A percentile compares a stretch with the other conserved stretches of the same genome.
Conservation (phyloP, 768 basidiomycete species). For the Gymnopilus junonius region DNA sequence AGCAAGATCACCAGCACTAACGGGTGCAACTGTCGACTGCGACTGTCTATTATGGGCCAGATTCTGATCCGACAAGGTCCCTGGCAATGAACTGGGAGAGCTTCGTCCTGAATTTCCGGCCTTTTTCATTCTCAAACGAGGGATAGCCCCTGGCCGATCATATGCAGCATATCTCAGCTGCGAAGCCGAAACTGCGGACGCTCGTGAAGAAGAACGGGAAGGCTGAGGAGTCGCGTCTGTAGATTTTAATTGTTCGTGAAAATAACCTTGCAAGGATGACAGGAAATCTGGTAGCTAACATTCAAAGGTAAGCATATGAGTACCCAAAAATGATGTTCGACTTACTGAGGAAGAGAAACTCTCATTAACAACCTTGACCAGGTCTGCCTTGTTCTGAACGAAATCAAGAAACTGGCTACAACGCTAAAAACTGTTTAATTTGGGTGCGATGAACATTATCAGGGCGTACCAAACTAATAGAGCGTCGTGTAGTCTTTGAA, state of each 20-base stretch:
- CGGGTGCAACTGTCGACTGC: conserved; percentile 6
- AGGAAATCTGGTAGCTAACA: conserved; percentile 76
- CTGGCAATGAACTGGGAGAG: conserved; percentile 38
- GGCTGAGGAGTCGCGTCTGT: conserved; percentile 18
- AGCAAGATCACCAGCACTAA: conserved; percentile 51
- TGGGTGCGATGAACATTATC: background rate
- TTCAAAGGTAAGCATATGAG: background rate
- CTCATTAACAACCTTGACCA: conserved; percentile 51
- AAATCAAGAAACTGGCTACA: conserved; percentile 70
- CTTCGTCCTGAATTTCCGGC: conserved; percentile 29
- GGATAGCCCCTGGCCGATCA: conserved; percentile 57
- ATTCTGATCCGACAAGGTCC: conserved; percentile 30
- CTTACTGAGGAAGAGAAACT: conserved; percentile 60
- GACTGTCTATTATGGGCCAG: conserved; percentile 26
- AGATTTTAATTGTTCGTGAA: conserved; percentile 6
- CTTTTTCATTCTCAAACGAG: conserved; percentile 44
- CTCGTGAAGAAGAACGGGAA: conserved; percentile 15
- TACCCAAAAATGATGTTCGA: background rate
- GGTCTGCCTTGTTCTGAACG: conserved; percentile 43
- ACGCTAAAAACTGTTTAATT: conserved; percentile 46
- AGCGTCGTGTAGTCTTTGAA: conserved; percentile 47
- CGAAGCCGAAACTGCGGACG: conserved; percentile 36
- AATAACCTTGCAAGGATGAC: conserved; percentile 16
- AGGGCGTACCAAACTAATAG: conserved; percentile 59
- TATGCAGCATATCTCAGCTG: conserved; percentile 71